A percentile compares a stretch with the other conserved stretches of the same genome.
Evolutionary conservation across 2,329 filamentous ascomycete genomes (phyloP).

Genomic region (Colletotrichum brevisporum): DNA sequence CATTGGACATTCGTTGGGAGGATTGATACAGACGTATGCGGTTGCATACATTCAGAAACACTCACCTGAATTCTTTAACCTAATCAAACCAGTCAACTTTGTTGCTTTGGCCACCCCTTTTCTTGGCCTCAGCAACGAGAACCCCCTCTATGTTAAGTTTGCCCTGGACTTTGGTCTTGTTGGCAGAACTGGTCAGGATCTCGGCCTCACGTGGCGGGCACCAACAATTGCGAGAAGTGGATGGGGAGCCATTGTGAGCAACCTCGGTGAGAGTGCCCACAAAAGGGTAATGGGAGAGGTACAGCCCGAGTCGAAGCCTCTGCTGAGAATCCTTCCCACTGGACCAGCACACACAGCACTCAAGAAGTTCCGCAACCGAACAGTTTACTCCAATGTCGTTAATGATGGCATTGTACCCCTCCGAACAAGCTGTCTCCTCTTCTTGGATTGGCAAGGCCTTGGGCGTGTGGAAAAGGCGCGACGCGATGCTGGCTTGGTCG

Average conservation of each 20-base stretch:
- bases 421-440: slow-evolving; percentile 94
- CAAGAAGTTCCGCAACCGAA: slow-evolving; percentile 90
- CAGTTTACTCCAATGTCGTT: slow-evolving; percentile 96
- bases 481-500: slow-evolving; percentile 90
- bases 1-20: slow-evolving; percentile 91
- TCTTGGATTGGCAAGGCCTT: slow-evolving; percentile 95
- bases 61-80: slow-evolving; percentile 89
- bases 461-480: slow-evolving; percentile 95
- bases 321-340: slow-evolving; percentile 89
- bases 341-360: slow-evolving; percentile 91
- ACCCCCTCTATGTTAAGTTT: slow-evolving; percentile 97
- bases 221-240: slow-evolving; percentile 88
- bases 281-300: slow-evolving; percentile 70
- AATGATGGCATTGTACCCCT: slow-evolving; percentile 98
- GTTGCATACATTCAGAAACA: slow-evolving; percentile 98
- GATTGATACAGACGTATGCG: slow-evolving; percentile 92
- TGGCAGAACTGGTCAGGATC: slow-evolving; percentile 94
- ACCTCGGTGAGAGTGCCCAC: slow-evolving; percentile 78
- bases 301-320: slow-evolving; percentile 87
- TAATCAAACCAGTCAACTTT: slow-evolving; percentile 91
- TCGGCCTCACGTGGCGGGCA: slow-evolving; percentile 93
- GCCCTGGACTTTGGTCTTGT: slow-evolving; percentile 96
- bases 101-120: slow-evolving; percentile 90
- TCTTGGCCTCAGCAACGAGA: slow-evolving; percentile 94
- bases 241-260: slow-evolving; percentile 89